phyloP scores from a whole-genome alignment of 495 filamentous ascomycete species.

The Penicillium paradoxum region DNA sequence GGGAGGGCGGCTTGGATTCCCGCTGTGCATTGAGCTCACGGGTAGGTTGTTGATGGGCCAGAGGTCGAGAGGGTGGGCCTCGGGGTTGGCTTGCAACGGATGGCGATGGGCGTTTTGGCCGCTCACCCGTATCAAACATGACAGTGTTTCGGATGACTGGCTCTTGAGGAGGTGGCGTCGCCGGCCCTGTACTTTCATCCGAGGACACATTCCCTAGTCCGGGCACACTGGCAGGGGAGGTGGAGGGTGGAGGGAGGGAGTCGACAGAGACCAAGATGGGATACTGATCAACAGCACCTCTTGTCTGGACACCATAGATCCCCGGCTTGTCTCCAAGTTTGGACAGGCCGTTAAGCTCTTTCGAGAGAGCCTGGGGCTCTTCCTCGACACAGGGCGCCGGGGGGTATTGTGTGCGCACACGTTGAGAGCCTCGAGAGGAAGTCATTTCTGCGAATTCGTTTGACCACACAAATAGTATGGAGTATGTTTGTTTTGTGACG shows the following conservation, averaged over 20 bases:
- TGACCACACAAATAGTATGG: slow-evolving; percentile 12
- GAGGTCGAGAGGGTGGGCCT: slow-evolving; percentile 5
- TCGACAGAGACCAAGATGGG: slow-evolving; percentile 38
- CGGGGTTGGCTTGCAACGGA: slow-evolving; percentile 11
- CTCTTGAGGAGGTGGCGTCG: slow-evolving; percentile 30
- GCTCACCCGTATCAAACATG: neutral
- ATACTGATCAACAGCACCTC: slow-evolving; percentile 44
- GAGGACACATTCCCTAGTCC: slow-evolving; percentile 29
- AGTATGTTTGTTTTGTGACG: neutral
- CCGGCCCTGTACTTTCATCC: slow-evolving; percentile 32
- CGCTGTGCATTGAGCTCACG: neutral
- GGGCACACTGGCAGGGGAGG: slow-evolving; percentile 8
- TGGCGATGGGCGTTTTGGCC: neutral
- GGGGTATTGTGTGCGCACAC: slow-evolving; percentile 32
- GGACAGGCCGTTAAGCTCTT: slow-evolving; percentile 35
- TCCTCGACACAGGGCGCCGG: slow-evolving; percentile 44
- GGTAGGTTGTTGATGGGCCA: neutral
- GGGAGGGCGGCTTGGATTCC: neutral
- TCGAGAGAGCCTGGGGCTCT: slow-evolving; percentile 37
- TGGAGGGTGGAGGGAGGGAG: slow-evolving; percentile 15
- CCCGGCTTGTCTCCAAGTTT: slow-evolving; percentile 32
- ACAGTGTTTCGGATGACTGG: slow-evolving; percentile 14
- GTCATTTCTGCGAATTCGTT: slow-evolving; percentile 19
- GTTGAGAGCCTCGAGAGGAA: slow-evolving; percentile 13
- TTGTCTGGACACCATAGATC: slow-evolving; percentile 33